Conservation (phyloP, 108 stramenopile genomes). For the Pseudonitzschia pungens region DNA sequence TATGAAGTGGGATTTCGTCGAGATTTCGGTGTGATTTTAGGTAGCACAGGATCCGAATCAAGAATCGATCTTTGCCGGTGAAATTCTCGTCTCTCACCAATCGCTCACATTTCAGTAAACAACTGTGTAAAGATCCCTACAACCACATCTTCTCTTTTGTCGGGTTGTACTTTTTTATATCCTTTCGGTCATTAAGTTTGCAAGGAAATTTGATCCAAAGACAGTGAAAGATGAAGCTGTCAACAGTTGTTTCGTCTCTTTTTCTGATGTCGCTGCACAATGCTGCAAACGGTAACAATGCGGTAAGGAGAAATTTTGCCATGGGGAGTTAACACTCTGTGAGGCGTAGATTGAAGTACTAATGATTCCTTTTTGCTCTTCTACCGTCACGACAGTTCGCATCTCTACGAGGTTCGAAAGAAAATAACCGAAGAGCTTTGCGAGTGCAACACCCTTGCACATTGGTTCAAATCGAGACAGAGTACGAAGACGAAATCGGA, state of each 20-base stretch:
- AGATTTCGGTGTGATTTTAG: background rate
- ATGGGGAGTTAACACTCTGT: background rate
- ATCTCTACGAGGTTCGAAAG: conserved; percentile 9
- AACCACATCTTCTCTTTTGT: background rate
- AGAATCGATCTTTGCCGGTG: background rate
- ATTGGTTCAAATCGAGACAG: conserved; percentile 4
- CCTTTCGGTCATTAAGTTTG: background rate
- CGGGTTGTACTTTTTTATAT: background rate
- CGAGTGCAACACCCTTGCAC: conserved; percentile 15
- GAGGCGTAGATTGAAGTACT: background rate
- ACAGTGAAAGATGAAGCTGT: background rate
- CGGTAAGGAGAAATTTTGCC: background rate
- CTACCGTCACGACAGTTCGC: background rate
- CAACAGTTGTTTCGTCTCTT: background rate
- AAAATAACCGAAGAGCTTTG: background rate
- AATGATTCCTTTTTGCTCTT: background rate
- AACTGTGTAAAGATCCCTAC: background rate
- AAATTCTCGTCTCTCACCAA: background rate
- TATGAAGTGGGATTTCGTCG: conserved; percentile 1
- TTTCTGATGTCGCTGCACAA: background rate
- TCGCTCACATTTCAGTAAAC: background rate
- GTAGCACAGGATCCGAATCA: conserved; percentile 5
- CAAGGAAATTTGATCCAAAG: background rate
- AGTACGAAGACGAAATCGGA: background rate
- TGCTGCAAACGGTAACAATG: background rate